Conservation (phyloP, 352 stramenopile species). For the Globisporangium takayamanum region DNA sequence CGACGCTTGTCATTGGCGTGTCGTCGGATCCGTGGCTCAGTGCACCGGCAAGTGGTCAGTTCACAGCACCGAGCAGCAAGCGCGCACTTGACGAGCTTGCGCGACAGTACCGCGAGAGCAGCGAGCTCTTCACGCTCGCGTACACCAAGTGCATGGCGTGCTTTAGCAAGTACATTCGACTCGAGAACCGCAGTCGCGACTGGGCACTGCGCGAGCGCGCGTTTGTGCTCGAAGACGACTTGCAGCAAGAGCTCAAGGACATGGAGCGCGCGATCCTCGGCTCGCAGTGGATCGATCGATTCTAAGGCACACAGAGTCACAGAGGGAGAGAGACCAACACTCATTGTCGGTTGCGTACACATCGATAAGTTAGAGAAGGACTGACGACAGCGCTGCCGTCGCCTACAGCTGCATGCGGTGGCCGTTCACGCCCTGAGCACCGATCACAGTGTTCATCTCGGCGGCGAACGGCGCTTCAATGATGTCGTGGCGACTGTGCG, state of each 20-base stretch:
- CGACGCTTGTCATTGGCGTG: neutral
- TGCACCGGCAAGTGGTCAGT: neutral
- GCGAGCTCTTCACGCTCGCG: constrained; percentile 32
- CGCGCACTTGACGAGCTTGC: constrained; percentile 26
- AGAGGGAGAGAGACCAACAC: neutral
- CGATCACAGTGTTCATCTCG: constrained; percentile 55
- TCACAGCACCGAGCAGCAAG: constrained; percentile 18
- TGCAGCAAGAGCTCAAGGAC: constrained; percentile 45
- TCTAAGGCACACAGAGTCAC: constrained; percentile 1
- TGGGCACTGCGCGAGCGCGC: constrained; percentile 46
- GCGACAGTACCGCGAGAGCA: constrained; percentile 32
- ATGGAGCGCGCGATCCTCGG: constrained; percentile 16
- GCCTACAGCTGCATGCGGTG: constrained; percentile 36
- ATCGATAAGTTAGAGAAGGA: constrained; percentile 12
- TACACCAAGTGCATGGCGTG: constrained; percentile 40
- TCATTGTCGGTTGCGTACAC: neutral
- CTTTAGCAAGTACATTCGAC: constrained; percentile 53
- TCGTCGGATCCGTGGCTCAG: neutral
- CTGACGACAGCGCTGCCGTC: too few species aligned
- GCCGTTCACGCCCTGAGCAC: constrained; percentile 23
- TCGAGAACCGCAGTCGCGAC: constrained; percentile 38
- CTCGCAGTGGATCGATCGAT: constrained; percentile 14
- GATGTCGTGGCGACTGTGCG: constrained; percentile 15
- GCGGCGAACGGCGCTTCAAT: constrained; percentile 44
- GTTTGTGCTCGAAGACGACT: constrained; percentile 52